Percentiles rank a stretch among this genome's conserved stretches.
phyloP scores from a whole-genome alignment of 352 stramenopile species.

The Pythium sukuiense region DNA sequence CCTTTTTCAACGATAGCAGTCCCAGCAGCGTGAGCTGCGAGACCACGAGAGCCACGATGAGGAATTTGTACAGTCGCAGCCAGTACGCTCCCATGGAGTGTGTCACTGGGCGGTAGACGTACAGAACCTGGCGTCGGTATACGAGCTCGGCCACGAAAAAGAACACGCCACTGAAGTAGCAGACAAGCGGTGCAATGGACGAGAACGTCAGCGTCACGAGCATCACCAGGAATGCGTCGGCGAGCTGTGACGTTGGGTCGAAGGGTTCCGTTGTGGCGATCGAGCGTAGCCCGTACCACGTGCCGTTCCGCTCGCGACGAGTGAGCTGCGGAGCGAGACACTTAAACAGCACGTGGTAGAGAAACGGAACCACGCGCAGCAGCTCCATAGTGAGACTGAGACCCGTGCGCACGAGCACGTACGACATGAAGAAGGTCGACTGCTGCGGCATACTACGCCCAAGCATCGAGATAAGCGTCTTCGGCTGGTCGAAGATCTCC shows the following conservation, averaged over 20 bases:
- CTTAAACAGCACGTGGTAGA: conserved; percentile 48
- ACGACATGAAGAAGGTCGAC: conserved; percentile 86
- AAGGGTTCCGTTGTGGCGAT: conserved; percentile 56
- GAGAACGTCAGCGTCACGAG: conserved; percentile 79
- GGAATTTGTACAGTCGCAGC: conserved; percentile 75
- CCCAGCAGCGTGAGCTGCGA: conserved; percentile 76
- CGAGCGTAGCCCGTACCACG: conserved; percentile 56
- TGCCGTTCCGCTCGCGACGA: conserved; percentile 46
- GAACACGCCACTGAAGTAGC: conserved; percentile 74
- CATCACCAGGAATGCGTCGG: conserved; percentile 67
- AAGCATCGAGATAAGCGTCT: conserved; percentile 68
- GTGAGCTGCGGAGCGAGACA: conserved; percentile 66
- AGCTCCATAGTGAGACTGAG: conserved; percentile 62
- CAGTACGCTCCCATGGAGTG: conserved; percentile 71
- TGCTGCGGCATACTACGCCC: conserved; percentile 75
- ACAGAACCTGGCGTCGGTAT: conserved; percentile 70
- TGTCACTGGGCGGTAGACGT: conserved; percentile 59
- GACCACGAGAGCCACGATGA: conserved; percentile 71
- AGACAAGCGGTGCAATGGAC: conserved; percentile 73
- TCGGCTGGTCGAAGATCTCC: conserved; percentile 71
- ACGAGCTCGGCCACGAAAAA: conserved; percentile 69
- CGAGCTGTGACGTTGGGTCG: conserved; percentile 55
- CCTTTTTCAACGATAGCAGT: conserved; percentile 79
- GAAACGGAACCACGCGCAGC: conserved; percentile 53
- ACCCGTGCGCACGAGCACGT: conserved; percentile 70